Base-by-base conservation (phyloP, 1,284 basidiomycete genomes). In the Malassezia obtusa region DNA sequence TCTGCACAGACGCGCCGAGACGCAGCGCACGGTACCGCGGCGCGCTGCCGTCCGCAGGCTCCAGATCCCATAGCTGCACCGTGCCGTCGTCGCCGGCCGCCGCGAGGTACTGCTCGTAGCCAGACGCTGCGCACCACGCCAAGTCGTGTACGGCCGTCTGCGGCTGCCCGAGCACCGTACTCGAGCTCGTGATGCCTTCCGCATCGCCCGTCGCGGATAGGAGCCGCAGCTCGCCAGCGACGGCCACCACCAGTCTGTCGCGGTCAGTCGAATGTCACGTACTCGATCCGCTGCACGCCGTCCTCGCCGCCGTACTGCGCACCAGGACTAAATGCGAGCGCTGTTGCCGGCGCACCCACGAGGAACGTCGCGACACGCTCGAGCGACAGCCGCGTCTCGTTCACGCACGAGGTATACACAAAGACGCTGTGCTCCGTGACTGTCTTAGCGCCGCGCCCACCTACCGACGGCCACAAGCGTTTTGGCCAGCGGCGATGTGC, bases 91-190 rank as follows among this genome's bases (percentile, higher is more conserved):
- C 26, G 14, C 43, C 30, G 11, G 41, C 53, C 8, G 36, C 35
- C 8, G 49, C 53, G 4, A 50, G 31, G 22, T 40, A 56, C 15
- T 45, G 49, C 30, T 56, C 53, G 35, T 56, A 56, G 11, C 53
- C 53, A 14, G 53, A 10, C 17, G 49, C 28, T 19, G 32, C 19
- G 21, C 53, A 50, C 53, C 53, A 56, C 2, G 43, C 53, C 7
- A 56, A 2, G 33, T 56, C 53, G 24, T 28, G 25, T 8, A 55
- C 22, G 21, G 2, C n/a, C 8, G 31, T 31, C 14, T 35, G 10
- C 11, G 39, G 36, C 10, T 37, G 28, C 9, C 31, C 49, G 15
- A 52, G 28, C 14, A 38, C 24, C 11, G 31, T 24, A 15, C 35
- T 38, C 36, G 36, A 26, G 10, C 36, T 39, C 15, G 38, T 24